Percentiles rank a stretch among this genome's conserved stretches.
Evolutionary conservation across 495 filamentous ascomycete genomes (phyloP).

Genomic region (Antarctomyces pellizariae): DNA sequence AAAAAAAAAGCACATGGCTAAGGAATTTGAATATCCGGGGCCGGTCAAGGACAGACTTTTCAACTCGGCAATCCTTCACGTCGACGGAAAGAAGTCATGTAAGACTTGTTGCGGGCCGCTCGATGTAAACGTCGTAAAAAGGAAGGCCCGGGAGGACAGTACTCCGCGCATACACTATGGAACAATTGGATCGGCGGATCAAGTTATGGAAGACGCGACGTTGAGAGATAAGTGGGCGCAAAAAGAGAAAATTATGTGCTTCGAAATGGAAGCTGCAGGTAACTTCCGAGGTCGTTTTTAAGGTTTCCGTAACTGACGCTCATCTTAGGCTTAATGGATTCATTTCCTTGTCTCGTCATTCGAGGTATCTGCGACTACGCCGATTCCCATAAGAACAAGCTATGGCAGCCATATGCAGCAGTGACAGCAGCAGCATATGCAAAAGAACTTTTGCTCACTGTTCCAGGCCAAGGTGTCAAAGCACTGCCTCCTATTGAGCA

Average conservation of each 20-base stretch:
- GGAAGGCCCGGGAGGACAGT: too few species aligned
- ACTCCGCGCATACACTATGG: constrained; percentile 1
- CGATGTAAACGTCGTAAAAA: not conserved
- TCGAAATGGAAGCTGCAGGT: constrained; percentile 9
- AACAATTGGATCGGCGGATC: not conserved
- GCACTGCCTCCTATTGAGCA: too few species aligned
- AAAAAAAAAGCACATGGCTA: constrained; percentile 1
- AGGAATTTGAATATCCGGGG: not conserved
- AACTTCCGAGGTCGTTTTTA: too few species aligned
- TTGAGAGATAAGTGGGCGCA: constrained; percentile 2
- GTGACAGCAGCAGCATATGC: constrained; percentile 14
- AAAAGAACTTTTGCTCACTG: constrained; percentile 10
- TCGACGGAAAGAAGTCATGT: not conserved
- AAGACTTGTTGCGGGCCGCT: constrained; percentile 1
- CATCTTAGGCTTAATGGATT: constrained; percentile 4
- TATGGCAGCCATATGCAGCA: constrained; percentile 20
- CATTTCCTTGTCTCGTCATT: constrained; percentile 9
- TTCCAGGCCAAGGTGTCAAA: too few species aligned
- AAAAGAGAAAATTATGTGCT: constrained; percentile 7
- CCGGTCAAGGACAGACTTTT: constrained; percentile 2
- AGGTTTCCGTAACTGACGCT: too few species aligned
- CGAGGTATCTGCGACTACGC: constrained; percentile 20
- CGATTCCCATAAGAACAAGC: constrained; percentile 20
- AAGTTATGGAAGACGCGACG: not conserved
- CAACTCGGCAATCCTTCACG: constrained; percentile 1